phyloP scores from a whole-genome alignment of 495 filamentous ascomycete species.

The Neurospora tetrasperma region DNA sequence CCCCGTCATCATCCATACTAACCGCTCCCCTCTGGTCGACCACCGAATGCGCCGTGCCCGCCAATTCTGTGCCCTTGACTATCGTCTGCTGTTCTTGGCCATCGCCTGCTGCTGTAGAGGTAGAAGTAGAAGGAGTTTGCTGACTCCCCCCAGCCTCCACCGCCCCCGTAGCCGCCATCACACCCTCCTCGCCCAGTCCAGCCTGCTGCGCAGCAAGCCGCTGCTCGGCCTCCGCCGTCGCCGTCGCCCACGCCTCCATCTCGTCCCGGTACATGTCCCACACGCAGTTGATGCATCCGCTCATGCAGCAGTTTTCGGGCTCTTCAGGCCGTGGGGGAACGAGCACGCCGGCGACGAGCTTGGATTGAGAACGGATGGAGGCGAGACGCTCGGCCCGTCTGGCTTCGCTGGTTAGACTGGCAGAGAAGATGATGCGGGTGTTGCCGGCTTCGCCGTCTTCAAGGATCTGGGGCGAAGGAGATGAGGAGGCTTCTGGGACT shows the following conservation, averaged over 20 bases:
- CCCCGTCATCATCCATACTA: conserved; percentile 76
- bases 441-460: not conserved
- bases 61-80: not conserved
- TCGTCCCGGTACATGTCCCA: conserved; percentile 90
- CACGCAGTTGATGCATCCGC: conserved; percentile 93
- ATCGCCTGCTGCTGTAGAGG: not conserved
- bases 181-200: conserved; percentile 1
- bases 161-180: conserved; percentile 15
- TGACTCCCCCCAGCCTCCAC: conserved; percentile 6
- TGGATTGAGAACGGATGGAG: conserved; percentile 42
- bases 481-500: not conserved
- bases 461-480: not conserved
- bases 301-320: conserved; percentile 99
- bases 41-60: not conserved
- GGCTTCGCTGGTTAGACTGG: conserved; percentile 54
- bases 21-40: conserved; percentile 15
- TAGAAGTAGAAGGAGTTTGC: not conserved
- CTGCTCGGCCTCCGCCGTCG: conserved; percentile 44
- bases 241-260: conserved; percentile 72
- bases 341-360: conserved; percentile 62
- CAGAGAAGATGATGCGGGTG: conserved; percentile 57
- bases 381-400: conserved; percentile 52
- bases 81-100: no score
- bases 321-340: conserved; percentile 79
- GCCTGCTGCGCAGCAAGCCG: conserved; percentile 24